Evolutionary conservation across 1,284 basidiomycete species (phyloP).

Genomic region (Ceratobasidium sp.): DNA sequence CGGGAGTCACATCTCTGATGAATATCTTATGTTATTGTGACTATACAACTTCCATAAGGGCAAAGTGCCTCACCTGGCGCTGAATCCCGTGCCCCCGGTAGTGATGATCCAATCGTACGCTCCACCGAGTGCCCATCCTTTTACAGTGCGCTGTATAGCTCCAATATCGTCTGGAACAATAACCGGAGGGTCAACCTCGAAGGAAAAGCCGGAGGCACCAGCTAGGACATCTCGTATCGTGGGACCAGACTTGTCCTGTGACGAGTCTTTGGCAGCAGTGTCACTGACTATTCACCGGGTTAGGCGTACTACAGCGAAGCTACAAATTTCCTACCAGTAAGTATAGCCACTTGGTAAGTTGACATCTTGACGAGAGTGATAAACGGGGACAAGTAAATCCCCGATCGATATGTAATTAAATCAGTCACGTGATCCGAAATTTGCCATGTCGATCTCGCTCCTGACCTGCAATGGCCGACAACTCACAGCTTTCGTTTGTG

Average conservation of each 20-base stretch:
- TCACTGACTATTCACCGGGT: conserved; percentile 70
- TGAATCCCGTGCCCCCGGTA: conserved; percentile 90
- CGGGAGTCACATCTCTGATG: conserved; percentile 79
- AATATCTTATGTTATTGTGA: not conserved
- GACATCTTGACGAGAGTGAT: conserved; percentile 12
- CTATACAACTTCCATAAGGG: not conserved
- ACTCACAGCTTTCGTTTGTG: conserved; percentile 71
- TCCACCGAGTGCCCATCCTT: conserved; percentile 14
- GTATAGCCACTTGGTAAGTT: conserved; percentile 43
- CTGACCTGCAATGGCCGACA: conserved; percentile 35
- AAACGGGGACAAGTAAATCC: not conserved
- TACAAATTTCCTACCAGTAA: conserved; percentile 35
- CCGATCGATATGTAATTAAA: not conserved
- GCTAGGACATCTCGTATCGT: conserved; percentile 67
- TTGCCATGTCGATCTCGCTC: conserved; percentile 30
- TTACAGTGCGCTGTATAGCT: conserved; percentile 27
- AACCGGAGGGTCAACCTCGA: conserved; percentile 17
- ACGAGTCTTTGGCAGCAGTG: conserved; percentile 67
- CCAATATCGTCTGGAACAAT: conserved; percentile 45
- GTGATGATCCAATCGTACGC: conserved; percentile 76
- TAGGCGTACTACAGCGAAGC: not conserved
- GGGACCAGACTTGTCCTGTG: conserved; percentile 75
- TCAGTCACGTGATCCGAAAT: conserved; percentile 27
- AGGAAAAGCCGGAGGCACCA: not conserved
- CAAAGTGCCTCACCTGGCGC: conserved; percentile 57